Evolutionary conservation across 2,329 filamentous ascomycete genomes (phyloP), one percentile per base, ranked within the genome.

Genomic region (Trichoderma koningii): DNA sequence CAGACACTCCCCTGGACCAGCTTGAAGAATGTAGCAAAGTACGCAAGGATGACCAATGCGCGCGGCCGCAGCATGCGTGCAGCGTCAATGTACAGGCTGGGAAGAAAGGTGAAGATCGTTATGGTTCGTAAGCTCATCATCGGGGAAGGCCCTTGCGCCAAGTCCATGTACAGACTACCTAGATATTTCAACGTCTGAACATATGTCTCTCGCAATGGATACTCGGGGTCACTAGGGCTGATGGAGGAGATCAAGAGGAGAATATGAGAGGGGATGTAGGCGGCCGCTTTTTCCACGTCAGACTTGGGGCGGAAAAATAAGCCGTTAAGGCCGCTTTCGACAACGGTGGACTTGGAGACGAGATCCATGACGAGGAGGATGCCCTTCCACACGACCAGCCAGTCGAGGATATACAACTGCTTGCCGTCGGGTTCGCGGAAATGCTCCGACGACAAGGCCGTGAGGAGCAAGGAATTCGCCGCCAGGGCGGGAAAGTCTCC

Each of bases 361-460:
- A 72, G 67, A 0, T 80, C 73, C 45, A 85, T 74, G 34, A 86
- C 82, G 17, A 82, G 71, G 34, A 81, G 77, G 28, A 78, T 85
- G 10, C 84, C 84, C 10, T 79, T 76, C 83, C 83, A 87, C 14
- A 86, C 76, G 3, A 80, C 69, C 73, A 86, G 82, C 83, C 84
- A 87, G 70, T 85, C 80, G 51, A 85, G 71, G 34, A 86, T 79
- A 69, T 81, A 84, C 2, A 86, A 76, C 1, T 78, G 77, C 51
- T 75, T 77, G 19, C 73, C 72, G 55, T 80, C 76, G 0, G 75
- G 71, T n/a, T 83, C 81, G 3, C 82, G 79, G 70, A 86, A 85
- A 60, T 75, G 75, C 62, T 84, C 77, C 5, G 82, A 82, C 10
- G 82, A 80, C 5, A 85, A 73, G 6, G 79, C 83, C 28, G 80